Evolutionary conservation across 169 alveolate genomes (phyloP), one percentile per base, ranked within the genome.

Genomic region (Eimeria maxima): DNA sequence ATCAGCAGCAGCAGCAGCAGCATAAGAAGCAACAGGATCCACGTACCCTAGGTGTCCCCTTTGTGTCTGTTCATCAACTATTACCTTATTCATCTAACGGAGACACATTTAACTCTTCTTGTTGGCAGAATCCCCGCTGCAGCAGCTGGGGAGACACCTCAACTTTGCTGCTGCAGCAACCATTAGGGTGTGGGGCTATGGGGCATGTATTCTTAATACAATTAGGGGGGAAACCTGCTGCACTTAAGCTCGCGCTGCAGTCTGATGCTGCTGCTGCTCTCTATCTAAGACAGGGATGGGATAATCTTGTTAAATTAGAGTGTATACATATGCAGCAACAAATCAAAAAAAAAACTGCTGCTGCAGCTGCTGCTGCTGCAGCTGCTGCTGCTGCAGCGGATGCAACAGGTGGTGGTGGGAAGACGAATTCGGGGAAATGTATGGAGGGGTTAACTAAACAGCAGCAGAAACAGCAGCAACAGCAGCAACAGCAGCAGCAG

Each of bases 101-200:
- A 38, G 88, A 78, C 42, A 78, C 42, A 57, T 78, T 78, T 27
- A 42, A 60, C 3, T 16, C 88, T 27, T 78, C 45, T 3, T n/a
- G 45, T 22, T 78, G 88, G 88, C 88, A 78, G 20, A 78, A 78
- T 29, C 88, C 88, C 6, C 7, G 88, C 14, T 29, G 88, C 57
- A 78, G 88, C 88, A 78, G 80, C 95, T 90, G 89, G 89, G 95
- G 67, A 53, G 90, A 76, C 95, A 76, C 90, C 13, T 38, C 78
- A 14, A 38, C 47, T 16, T 86, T 90, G 47, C 95, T 33, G 55
- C 67, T 90, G 78, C 63, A 53, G 71, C 63, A 65, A 27, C 90
- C 83, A 45, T 14, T 90, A 14, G 95, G 95, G 22, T 73, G 95
- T 69, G 95, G 95, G n/a, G 95, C 95, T 18, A 90, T 90, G 95